Evolutionary conservation across 371 early-diverging fungal genomes (phyloP).

Genomic region (Mortierella sp.): DNA sequence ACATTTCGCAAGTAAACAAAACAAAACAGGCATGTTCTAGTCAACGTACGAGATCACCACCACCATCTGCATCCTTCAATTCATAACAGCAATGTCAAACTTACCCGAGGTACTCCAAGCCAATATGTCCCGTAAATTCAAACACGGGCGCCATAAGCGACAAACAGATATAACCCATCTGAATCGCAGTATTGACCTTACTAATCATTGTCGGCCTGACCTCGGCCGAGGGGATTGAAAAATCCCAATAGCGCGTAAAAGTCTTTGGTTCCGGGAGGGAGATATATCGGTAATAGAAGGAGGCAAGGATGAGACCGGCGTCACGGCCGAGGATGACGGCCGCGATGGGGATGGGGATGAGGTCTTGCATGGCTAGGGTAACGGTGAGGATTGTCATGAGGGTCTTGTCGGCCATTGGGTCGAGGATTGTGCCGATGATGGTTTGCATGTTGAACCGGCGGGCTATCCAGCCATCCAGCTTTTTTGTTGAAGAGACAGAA

Average conservation of each 20-base stretch:
- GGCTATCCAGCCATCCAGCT: conserved; percentile 95
- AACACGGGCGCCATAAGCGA: conserved; percentile 80
- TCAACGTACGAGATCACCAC: neutral
- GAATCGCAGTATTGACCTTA: conserved; percentile 95
- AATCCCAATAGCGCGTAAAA: conserved; percentile 87
- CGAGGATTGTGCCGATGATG: conserved; percentile 91
- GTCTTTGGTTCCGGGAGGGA: conserved; percentile 94
- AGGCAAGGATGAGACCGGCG: conserved; percentile 80
- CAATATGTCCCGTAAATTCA: conserved; percentile 62
- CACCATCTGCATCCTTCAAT: neutral
- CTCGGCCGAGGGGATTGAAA: conserved; percentile 92
- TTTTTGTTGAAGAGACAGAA: conserved; percentile 35
- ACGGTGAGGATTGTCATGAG: conserved; percentile 94
- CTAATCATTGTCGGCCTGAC: conserved; percentile 90
- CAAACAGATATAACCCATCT: conserved; percentile 84
- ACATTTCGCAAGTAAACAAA: conserved; percentile 15
- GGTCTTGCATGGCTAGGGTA: conserved; percentile 78
- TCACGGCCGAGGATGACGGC: conserved; percentile 91
- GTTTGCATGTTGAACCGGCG: conserved; percentile 89
- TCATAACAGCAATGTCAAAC: neutral
- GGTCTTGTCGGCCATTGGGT: conserved; percentile 97
- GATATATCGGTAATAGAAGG: conserved; percentile 90
- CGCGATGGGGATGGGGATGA: conserved; percentile 87
- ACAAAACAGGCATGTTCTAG: conserved; percentile 15
- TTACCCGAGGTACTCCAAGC: conserved; percentile 59